Evolutionary conservation across 1,139 yeast genomes (phyloP), one percentile per base, ranked within the genome.

Genomic region (Zygosaccharomyces pseudobailii): DNA sequence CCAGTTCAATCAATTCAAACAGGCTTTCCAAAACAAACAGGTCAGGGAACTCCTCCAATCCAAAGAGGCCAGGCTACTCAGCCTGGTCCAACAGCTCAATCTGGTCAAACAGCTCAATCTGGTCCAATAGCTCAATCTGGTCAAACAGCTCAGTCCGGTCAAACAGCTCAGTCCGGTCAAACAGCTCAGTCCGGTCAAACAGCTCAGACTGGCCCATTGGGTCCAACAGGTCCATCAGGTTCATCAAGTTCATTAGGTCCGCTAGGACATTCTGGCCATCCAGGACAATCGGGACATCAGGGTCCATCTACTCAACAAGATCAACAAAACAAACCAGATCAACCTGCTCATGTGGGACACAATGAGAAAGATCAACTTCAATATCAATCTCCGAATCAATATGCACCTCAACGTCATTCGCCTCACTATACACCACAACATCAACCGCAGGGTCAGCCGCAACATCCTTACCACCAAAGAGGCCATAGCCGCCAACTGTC

Each of bases 401-500:
- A 28, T 10, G 10, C 33, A 2, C 22, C 19, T 20, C 41, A 38
- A 8, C 40, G 39, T 2, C 21, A 34, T 25, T 35, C 38, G 6
- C 45, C 45, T 9, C 38, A 34, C n/a, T 27, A 42, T 8, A 24
- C 33, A 20, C 39, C 36, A 8, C 43, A 40, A 25, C 23, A 32
- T 6, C 37, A 31, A 19, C 21, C 37, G 2, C 43, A 40, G 17
- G 43, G 37, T 7, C 43, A 40, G 23, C 17, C 36, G 27, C 36
- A 40, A 19, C 37, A 31, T 8, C 37, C 36, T 21, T 33, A 40
- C 23, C 24, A 36, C 23, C 40, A 42, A 8, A 38, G 27, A 5
- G 40, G 40, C 21, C 40, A 38, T 28, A 28, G 25, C 9, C 48
- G 48, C 24, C 36, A 36, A 20, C 17, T 30, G 23, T 39, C 24